A percentile compares a stretch with the other conserved stretches of the same genome.
These are phyloP conservation scores for Capsicum baccatum DNA, from an alignment of 257 asterid genomes.

Conservation along the genomic window DNA sequence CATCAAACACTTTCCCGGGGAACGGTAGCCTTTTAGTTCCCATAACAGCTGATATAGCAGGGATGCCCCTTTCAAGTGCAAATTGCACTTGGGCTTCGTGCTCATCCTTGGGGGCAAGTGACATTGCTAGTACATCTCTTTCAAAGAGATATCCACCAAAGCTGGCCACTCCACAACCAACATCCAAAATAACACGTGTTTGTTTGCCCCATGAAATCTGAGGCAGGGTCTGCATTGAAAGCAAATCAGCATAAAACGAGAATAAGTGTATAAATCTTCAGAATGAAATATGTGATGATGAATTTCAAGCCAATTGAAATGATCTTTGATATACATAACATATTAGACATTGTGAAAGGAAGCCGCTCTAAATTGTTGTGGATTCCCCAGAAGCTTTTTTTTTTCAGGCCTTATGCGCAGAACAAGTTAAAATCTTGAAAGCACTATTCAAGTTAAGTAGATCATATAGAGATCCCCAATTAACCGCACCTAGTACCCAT, in stretches of 20 bases:
- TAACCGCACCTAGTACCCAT: neutral
- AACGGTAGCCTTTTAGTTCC: slow-evolving; percentile 41
- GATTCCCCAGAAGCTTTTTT: neutral
- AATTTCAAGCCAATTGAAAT: slow-evolving; percentile 8
- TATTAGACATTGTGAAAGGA: neutral
- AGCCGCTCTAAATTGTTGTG: neutral
- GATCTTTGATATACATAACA: neutral
- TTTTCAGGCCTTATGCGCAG: neutral
- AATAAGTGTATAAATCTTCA: slow-evolving; percentile 3
- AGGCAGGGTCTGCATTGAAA: slow-evolving; percentile 37
- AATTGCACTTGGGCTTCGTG: slow-evolving; percentile 49
- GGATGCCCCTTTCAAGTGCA: slow-evolving; percentile 41
- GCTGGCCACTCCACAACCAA: slow-evolving; percentile 50
- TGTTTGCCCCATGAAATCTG: slow-evolving; percentile 43
- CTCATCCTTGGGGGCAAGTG: slow-evolving; percentile 49
- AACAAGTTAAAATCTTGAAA: neutral
- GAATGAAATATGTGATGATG: neutral
- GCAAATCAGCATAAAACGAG: neutral
- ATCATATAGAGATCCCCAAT: neutral
- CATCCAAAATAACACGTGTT: slow-evolving; percentile 44
- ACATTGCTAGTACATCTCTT: slow-evolving; percentile 44
- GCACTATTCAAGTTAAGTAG: neutral
- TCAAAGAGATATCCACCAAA: slow-evolving; percentile 46
- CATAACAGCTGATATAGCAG: slow-evolving; percentile 44
- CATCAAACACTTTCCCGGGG: slow-evolving; percentile 43